Base-by-base conservation (phyloP, 352 stramenopile genomes). In the Phytophthora rubi region DNA sequence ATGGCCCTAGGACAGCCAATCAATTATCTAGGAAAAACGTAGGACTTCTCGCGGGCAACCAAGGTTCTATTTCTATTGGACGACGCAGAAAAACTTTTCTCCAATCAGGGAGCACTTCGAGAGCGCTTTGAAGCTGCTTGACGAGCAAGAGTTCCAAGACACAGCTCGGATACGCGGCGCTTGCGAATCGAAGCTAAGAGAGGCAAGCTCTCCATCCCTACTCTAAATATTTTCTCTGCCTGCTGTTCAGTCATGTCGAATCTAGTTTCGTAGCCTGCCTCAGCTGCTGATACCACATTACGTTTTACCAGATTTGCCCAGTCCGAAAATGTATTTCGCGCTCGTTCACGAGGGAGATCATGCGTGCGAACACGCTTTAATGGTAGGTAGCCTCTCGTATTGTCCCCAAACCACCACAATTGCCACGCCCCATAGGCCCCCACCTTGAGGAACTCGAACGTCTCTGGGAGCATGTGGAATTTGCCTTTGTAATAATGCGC, bases 21-120 rank as follows among this genome's bases (percentile, higher is more conserved):
- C 54, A 58, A 12, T 58, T 58, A 58, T 58, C 52, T 58, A 58
- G 52, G 52, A 58, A 58, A 58, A 58, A 57, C 51, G 33, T 39
- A 39, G 33, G 33, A 39, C 6, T 39, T 12, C 10, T 57, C 1
- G 4, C 51, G 30, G 51, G 15, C 28, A n/a, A 47, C 10, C 33
- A 16, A 58, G 30, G n/a, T 7, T n/a, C 37, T 30, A 8, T 12
- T 58, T 58, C 18, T 58, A 58, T 58, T 45, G 52, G 52, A 30
- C 13, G 52, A 8, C 15, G 13, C 8, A 48, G 9, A 13, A 12
- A 12, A 5, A 21, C 1, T 47, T 58, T 44, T 32, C 5, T 47
- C 52, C 52, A 58, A 47, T 58, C n/a, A 58, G 13, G 15, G 33
- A 39, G 3, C 30, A 28, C 52, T 44, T 26, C 28, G n/a, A 45